Evolutionary conservation across 495 filamentous ascomycete species (phyloP), one percentile per base, ranked within the genome.

Genomic region (Lindgomyces ingoldianus): DNA sequence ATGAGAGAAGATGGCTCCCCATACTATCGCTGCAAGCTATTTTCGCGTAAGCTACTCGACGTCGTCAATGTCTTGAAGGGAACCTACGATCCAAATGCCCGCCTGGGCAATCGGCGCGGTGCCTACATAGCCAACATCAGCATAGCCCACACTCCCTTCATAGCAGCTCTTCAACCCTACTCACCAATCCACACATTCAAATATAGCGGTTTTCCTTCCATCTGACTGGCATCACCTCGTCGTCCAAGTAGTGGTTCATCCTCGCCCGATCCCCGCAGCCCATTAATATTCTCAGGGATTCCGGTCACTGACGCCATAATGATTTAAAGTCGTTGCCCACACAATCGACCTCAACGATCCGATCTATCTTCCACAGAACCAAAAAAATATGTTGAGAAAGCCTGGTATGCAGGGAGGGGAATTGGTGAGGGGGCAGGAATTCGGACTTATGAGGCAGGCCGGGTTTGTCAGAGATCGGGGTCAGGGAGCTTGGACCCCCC

Each of bases 111-210:
- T 70, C 44, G 82, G 76, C 21, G 83, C 87, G n/a, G 86, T 89
- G 21, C 89, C 89, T 91, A 33, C 36, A 54, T 26, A 49, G 14
- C 26, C 26, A 9, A 14, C 9, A 56, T 50, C 24, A 54, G 51
- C 4, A 66, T 49, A 26, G 49, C 16, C 21, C n/a, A 45, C 41
- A 2, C 9, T 3, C 19, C 47, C 53, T 24, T 45, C 39, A n/a
- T 26, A 8, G 19, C n/a, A 41, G 8, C 18, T 10, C 22, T 26
- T 42, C 14, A 42, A 30, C 12, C 60, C 10, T 57, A 53, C 79
- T 61, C 77, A 94, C 93, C 93, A 21, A 91, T 81, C 53, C 90
- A 76, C 22, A 96, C 79, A 69, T 98, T 98, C 60, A 81, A 77
- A 55, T 82, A 74, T 19, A 96, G 79, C 25, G 82, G 76, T 61